A percentile compares a stretch with the other conserved stretches of the same genome.
Evolutionary conservation across 768 basidiomycete genomes (phyloP).

Genomic region (Naematelia encephala): DNA sequence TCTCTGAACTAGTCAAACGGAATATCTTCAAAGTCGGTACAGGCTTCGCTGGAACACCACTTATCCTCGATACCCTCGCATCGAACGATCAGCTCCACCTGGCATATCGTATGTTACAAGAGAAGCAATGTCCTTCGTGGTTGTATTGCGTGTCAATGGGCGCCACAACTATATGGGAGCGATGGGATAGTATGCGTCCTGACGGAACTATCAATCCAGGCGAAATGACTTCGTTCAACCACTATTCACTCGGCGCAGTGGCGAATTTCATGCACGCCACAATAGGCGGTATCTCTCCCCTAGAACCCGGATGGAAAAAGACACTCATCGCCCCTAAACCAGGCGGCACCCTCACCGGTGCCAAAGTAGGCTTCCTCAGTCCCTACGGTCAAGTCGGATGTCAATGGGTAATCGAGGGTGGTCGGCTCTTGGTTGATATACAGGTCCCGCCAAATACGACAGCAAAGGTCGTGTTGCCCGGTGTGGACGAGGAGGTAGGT

Average conservation of each 20-base stretch:
- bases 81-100: constrained; percentile 24
- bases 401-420: constrained; percentile 20
- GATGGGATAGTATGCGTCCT: constrained; percentile 38
- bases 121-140: constrained; percentile 32
- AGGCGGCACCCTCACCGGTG: constrained; percentile 21
- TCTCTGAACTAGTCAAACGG: constrained; percentile 19
- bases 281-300: constrained; percentile 25
- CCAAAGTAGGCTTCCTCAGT: constrained; percentile 11
- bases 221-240: constrained; percentile 43
- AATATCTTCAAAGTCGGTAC: constrained; percentile 35
- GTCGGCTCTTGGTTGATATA: constrained; percentile 15
- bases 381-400: constrained; percentile 22
- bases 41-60: constrained; percentile 48
- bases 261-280: constrained; percentile 28
- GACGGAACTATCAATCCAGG: constrained; percentile 37
- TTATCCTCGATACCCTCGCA: constrained; percentile 35
- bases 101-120: constrained; percentile 46
- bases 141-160: constrained; percentile 36
- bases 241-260: constrained; percentile 39
- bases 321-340: constrained; percentile 26
- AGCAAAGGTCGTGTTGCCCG: constrained; percentile 12
- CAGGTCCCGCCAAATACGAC: constrained; percentile 32
- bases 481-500: background rate
- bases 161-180: constrained; percentile 38
- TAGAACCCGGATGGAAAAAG: constrained; percentile 27